Conservation (phyloP, 805 yeast genomes). For the Candida golubevii region DNA sequence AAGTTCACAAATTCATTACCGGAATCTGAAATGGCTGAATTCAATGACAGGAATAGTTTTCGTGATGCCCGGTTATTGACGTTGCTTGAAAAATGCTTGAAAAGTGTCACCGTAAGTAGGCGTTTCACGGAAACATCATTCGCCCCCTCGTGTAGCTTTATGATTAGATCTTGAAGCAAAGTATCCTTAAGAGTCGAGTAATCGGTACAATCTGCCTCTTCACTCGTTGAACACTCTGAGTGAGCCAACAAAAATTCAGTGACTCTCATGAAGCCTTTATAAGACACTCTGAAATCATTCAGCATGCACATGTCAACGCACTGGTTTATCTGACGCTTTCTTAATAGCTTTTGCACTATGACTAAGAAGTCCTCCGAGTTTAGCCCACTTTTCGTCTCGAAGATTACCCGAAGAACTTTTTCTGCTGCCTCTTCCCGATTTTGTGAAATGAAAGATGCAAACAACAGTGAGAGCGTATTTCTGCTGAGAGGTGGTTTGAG, state of each 20-base stretch:
- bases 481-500: slow-evolving; percentile 30
- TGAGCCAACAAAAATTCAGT: slow-evolving; percentile 13
- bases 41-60: slow-evolving; percentile 13
- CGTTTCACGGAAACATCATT: slow-evolving; percentile 1
- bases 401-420: slow-evolving; percentile 26
- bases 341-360: slow-evolving; percentile 25
- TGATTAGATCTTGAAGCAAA: slow-evolving; percentile 2
- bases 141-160: slow-evolving; percentile 1
- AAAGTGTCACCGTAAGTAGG: slow-evolving; percentile 17
- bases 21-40: slow-evolving; percentile 7
- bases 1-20: slow-evolving; percentile 14
- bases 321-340: slow-evolving; percentile 22
- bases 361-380: slow-evolving; percentile 23
- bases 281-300: slow-evolving; percentile 21
- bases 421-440: slow-evolving; percentile 28
- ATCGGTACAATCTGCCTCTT: not conserved
- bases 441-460: slow-evolving; percentile 25
- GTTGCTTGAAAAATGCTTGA: slow-evolving; percentile 16
- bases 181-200: not conserved
- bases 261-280: slow-evolving; percentile 22
- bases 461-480: slow-evolving; percentile 30
- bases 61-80: slow-evolving; percentile 21
- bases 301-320: slow-evolving; percentile 21
- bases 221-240: not conserved
- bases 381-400: slow-evolving; percentile 26